Base-by-base conservation (phyloP, 768 basidiomycete genomes). In the Kwoniella newhampshirensis region DNA sequence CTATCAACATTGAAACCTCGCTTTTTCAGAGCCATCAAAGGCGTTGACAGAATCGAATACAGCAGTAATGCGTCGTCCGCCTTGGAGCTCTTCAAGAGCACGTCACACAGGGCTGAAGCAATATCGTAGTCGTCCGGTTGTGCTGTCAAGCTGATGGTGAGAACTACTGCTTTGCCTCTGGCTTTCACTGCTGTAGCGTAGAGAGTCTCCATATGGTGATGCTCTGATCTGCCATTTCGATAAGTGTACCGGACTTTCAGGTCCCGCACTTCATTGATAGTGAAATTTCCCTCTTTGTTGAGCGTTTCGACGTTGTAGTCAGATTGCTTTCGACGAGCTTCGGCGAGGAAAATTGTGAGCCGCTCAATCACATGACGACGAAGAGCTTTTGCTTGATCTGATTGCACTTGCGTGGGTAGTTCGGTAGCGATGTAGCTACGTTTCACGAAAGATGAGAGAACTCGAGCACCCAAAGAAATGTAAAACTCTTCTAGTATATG, bases 401-500 rank as follows among this genome's bases (percentile, higher is more conserved):
- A 62, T 26, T 63, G 51, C 11, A 32, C 36, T 4, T 58, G 17
- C 28, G 59, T 46, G 20, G 39, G 36, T 2, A 43, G 28, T 21
- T 50, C 49, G 18, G 35, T 50, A 12, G 84, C 80, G 49, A 83
- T 82, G 67, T 89, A 88, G 28, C 89, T 86, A 67, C 93, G 90
- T 59, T 82, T 82, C 39, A 97, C 83, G 15, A 91, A 78, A 12
- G 79, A 78, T 57, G 86, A 87, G 23, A 98, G 81, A 3, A 83
- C 82, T 28, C 80, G 82, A 3, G 87, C 88, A 3, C 94, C 94
- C 9, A 98, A 81, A 20, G 79, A 77, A 0, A 79, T 72, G 66
- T 96, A 97, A 69, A 98, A 88, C 1, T 77, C 88, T 87, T 98
- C 94, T 11, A 98, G 80, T 7, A 90, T 80, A 64, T 94, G 91